Evolutionary conservation across 371 early-diverging fungal species (phyloP), one percentile per base, ranked within the genome.

Genomic region (Syncephalastrum contaminatum): DNA sequence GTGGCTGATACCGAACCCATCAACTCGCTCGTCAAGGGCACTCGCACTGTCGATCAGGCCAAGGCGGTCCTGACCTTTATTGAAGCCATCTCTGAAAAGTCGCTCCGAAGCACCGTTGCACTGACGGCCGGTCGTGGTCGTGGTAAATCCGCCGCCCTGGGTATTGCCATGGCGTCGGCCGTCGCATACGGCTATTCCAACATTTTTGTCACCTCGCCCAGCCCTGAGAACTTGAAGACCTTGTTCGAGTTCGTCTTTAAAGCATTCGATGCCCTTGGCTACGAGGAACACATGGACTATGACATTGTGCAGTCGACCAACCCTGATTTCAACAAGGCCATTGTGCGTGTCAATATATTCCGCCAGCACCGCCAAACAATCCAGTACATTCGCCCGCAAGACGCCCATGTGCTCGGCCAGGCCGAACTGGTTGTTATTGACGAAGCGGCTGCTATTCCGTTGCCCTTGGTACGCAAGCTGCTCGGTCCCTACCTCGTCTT

Each of bases 391-490:
- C 94, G 93, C 69, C 99, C 98, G 24, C 88, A 93, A 69, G 97
- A 97, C 67, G 85, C 91, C 43, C 89, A 89, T 60, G 89, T 91
- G 0, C 84, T 97, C 46, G 88, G 94, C 24, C 97, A 98, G 74
- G 97, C 96, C 14, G 99, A 99, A 77, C 77, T 99, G 56, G 72
- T 99, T 5, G 95, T 99, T 3, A 96, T 99, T 69, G 99, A 99
- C 73, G 99, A 99, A 81, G 99, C 99, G 20, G 99, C 99, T 16
- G 99, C 99, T 19, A 98, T 99, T 71, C 99, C 99, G 40, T 75
- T 98, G 51, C 93, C 99, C 5, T 57, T 93, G 44, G 97, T 99
- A 7, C 89, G 88, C 69, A 87, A 87, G 30, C 82, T 99, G 24
- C 71, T 99, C 56, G 97, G 97, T 22, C 92, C 95, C 19, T 97